These are phyloP conservation scores for Penicillium glabrum DNA, from an alignment of 2,329 filamentous ascomycete genomes.

Conservation along the genomic window DNA sequence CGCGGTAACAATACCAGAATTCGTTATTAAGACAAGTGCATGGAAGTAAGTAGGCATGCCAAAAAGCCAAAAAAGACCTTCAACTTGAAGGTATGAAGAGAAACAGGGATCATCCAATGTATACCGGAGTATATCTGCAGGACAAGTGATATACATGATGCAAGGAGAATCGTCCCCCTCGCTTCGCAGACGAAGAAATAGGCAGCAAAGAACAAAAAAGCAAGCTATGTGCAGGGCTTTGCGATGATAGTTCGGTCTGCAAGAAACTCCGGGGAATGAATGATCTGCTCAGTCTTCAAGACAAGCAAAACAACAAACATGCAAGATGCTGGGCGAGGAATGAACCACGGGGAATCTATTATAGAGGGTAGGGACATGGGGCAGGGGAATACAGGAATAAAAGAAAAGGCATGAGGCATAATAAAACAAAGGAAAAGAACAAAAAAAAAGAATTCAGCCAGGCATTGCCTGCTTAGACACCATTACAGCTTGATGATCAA, in stretches of 20 bases:
- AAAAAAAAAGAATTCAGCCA: constrained; percentile 10
- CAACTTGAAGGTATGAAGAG: constrained; percentile 2
- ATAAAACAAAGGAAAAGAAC: constrained; percentile 24
- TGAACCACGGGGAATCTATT: constrained; percentile 17
- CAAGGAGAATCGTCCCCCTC: constrained; percentile 21
- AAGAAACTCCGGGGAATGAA: constrained; percentile 15
- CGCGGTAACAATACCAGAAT: constrained; percentile 8
- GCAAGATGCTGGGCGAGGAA: constrained; percentile 19
- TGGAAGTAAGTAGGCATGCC: constrained; percentile 7
- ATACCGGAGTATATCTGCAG: constrained; percentile 8
- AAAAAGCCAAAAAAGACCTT: constrained; percentile 9
- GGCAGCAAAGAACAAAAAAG: constrained; percentile 19
- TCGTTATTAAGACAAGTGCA: constrained; percentile 23
- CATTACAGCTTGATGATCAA: not conserved
- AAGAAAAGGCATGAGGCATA: constrained; percentile 16
- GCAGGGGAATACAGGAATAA: constrained; percentile 7
- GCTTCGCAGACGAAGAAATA: constrained; percentile 10
- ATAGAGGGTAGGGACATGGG: constrained; percentile 10
- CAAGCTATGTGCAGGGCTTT: constrained; percentile 24
- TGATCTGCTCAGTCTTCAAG: not conserved
- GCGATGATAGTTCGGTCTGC: constrained; percentile 15
- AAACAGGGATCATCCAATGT: not conserved
- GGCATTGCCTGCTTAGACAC: not conserved
- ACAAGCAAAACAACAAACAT: constrained; percentile 15
- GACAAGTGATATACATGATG: constrained; percentile 24